phyloP scores from a whole-genome alignment of 2,329 filamentous ascomycete genomes.

The Trichoderma sp. region DNA sequence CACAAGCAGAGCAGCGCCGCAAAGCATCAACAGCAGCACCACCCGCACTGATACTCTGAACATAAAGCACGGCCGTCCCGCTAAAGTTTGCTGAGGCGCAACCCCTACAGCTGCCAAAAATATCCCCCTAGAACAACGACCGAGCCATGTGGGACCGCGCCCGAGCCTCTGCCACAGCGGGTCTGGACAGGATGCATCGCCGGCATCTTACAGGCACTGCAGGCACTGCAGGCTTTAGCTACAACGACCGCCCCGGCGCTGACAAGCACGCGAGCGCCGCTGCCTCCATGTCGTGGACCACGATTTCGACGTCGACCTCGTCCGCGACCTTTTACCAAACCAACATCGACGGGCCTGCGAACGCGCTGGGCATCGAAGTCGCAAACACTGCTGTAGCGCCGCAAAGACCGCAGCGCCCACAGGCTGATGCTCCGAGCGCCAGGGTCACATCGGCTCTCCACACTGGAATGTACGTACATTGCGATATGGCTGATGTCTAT shows the following conservation, averaged over 20 bases:
- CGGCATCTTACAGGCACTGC: background rate
- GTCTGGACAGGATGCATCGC: constrained; percentile 18
- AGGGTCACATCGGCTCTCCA: background rate
- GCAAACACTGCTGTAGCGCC: background rate
- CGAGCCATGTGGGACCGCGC: constrained; percentile 17
- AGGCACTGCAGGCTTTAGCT: too few relatives aligned
- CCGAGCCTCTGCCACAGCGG: constrained; percentile 23
- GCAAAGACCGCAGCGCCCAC: constrained; percentile 31
- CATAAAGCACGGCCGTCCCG: background rate
- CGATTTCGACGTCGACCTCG: background rate
- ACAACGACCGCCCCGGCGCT: background rate
- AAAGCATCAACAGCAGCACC: background rate
- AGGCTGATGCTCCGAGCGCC: constrained; percentile 30
- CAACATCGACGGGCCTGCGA: constrained; percentile 34
- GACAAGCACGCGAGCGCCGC: constrained; percentile 11
- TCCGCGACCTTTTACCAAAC: constrained; percentile 19
- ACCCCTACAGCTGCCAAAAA: constrained; percentile 12
- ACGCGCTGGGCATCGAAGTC: constrained; percentile 31
- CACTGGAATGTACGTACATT: constrained; percentile 17
- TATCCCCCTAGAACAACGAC: background rate
- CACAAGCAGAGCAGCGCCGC: background rate
- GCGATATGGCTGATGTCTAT: background rate
- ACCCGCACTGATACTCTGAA: background rate
- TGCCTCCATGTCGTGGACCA: background rate
- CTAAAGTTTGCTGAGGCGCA: constrained; percentile 2